Evolutionary conservation across 345 rosid species (phyloP), one percentile per base, ranked within the genome.

Genomic region (Triadica sebifera): DNA sequence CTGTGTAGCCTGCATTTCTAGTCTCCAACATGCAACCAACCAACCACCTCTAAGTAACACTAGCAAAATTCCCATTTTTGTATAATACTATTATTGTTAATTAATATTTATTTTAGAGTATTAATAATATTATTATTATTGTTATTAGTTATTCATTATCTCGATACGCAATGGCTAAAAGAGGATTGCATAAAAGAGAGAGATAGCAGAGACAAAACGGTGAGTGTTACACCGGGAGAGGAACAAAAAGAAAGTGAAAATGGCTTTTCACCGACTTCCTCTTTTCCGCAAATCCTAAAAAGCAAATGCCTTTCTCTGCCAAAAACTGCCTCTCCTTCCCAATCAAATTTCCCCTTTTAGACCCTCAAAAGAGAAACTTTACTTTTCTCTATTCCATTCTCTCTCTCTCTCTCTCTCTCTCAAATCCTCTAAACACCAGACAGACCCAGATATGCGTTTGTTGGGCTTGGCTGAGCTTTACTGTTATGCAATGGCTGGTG

Each of bases 211-310:
- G 81, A 84, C 84, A 81, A 79, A 83, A 79, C 75, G 81, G 81
- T 72, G 84, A 60, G 78, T 76, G 59, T 51, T 55, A 67, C 2
- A 29, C 73, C 56, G 55, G 77, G 43, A 41, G 71, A 77, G 41
- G 72, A 75, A 74, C 69, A 70, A 65, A 73, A 79, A 47, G 59
- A 73, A 74, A 56, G 79, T 75, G 81, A 84, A 82, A 84, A 77
- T 61, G 82, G 80, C 84, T 50, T 80, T 73, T 81, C 89, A 81
- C 85, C 84, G 79, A 71, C 84, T 75, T 74, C 12, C 58, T 29
- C 63, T 3, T 19, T 53, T 43, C 70, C 29, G 25, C 49, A 41
- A 43, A 79, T 17, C 74, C 71, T 38, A 38, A 73, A 43, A 65
- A 39, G 52, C 63, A 25, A 70, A 61, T 67, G 58, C 67, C 65